A percentile compares a stretch with the other conserved stretches of the same genome.
phyloP scores from a whole-genome alignment of 768 basidiomycete species.

The Lactarius psammicola region DNA sequence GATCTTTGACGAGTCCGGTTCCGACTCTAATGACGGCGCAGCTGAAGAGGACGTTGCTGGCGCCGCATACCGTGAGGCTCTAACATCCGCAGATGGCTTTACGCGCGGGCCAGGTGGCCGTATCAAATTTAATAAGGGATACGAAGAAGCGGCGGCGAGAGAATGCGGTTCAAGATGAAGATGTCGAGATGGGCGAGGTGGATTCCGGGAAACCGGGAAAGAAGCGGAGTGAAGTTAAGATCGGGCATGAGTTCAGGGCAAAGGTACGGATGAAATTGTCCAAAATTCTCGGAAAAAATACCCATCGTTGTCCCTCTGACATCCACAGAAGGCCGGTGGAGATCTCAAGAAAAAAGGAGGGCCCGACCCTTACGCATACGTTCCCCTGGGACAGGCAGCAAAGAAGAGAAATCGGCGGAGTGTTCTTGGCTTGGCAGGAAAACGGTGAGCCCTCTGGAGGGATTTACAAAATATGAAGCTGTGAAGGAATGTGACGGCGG shows the following conservation, averaged over 20 bases:
- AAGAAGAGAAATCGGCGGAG: conserved; percentile 53
- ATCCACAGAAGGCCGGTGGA: conserved; percentile 82
- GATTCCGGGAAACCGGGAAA: conserved; percentile 45
- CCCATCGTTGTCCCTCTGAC: conserved; percentile 18
- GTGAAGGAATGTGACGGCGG: not conserved
- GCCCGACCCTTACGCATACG: conserved; percentile 90
- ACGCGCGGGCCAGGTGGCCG: conserved; percentile 79
- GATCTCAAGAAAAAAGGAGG: conserved; percentile 87
- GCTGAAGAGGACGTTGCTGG: conserved; percentile 59
- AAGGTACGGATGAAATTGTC: conserved; percentile 59
- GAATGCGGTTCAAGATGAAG: conserved; percentile 53
- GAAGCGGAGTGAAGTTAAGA: conserved; percentile 55
- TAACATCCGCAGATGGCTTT: conserved; percentile 88
- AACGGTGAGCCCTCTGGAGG: conserved; percentile 47
- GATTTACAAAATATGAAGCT: not conserved
- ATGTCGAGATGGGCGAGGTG: conserved; percentile 76
- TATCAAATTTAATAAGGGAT: conserved; percentile 94
- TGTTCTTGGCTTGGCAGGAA: conserved; percentile 61
- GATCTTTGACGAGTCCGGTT: conserved; percentile 62
- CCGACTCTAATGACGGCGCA: conserved; percentile 43
- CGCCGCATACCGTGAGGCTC: conserved; percentile 76
- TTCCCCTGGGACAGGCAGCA: conserved; percentile 79
- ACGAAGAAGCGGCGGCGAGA: conserved; percentile 88
- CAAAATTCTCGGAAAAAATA: conserved; percentile 6
- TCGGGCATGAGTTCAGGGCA: conserved; percentile 91